Evolutionary conservation across 805 yeast species (phyloP).

Genomic region (Saccharomycopsis oosterbeekiorum): DNA sequence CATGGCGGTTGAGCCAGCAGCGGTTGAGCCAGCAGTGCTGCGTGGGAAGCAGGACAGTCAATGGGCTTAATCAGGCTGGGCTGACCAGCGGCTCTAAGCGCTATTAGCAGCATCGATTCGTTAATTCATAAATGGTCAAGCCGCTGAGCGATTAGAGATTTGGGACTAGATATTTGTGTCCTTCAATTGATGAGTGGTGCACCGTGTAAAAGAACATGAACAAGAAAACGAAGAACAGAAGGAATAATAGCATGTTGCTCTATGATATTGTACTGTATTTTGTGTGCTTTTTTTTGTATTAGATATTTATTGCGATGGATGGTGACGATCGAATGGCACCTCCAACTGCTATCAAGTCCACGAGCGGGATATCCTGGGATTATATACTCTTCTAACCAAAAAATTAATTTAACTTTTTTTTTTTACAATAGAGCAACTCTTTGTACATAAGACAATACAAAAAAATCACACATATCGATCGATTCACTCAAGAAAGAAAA

Average conservation of each 20-base stretch:
- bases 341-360: not conserved
- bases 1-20: too few relatives aligned
- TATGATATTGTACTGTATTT: too few relatives aligned
- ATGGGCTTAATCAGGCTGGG: too few relatives aligned
- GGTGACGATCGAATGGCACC: not conserved
- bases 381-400: not conserved
- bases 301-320: not conserved
- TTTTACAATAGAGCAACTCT: not conserved
- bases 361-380: not conserved
- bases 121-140: not conserved
- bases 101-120: not conserved
- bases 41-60: too few relatives aligned
- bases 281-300: too few relatives aligned
- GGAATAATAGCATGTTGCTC: conserved; percentile 1
- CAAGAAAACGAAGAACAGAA: conserved; percentile 4
- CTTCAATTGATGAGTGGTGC: conserved; percentile 11
- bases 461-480: not conserved
- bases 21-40: too few relatives aligned
- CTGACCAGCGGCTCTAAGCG: too few relatives aligned
- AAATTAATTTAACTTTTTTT: too few relatives aligned
- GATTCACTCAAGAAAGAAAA: not conserved
- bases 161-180: conserved; percentile 17
- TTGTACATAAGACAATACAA: not conserved
- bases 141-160: conserved; percentile 6
- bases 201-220: conserved; percentile 12